A percentile compares a stretch with the other conserved stretches of the same genome.
Conservation (phyloP, 345 rosid genomes). For the Lagerstroemia speciosa region DNA sequence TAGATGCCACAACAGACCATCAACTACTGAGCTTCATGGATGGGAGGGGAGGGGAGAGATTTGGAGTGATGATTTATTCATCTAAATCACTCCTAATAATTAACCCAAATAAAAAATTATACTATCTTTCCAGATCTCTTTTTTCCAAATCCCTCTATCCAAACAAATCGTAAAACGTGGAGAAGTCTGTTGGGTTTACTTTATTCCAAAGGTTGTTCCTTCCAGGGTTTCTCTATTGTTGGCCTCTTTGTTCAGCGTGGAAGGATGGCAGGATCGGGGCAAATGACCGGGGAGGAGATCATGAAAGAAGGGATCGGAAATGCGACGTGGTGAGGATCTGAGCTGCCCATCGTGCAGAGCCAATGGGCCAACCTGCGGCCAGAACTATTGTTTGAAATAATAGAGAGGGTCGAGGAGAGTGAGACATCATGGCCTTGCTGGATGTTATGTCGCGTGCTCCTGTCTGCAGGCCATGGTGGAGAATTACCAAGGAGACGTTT, state of each 20-base stretch:
- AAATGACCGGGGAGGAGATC: constrained; percentile 42
- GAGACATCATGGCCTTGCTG: constrained; percentile 90
- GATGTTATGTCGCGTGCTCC: constrained; percentile 72
- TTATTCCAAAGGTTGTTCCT: no score
- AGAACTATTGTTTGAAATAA: constrained; percentile 73
- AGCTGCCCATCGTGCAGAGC: constrained; percentile 42
- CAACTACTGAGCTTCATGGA: no score
- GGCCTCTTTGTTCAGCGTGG: constrained; percentile 16
- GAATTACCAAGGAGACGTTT: constrained; percentile 64
- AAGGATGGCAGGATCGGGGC: constrained; percentile 19
- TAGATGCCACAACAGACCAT: no score
- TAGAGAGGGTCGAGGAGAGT: constrained; percentile 77
- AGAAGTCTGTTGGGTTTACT: no score
- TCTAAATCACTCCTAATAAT: no score
- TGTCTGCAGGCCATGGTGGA: constrained; percentile 89
- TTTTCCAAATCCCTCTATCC: no score
- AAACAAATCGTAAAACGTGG: no score
- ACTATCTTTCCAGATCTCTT: no score
- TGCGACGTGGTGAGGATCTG: constrained; percentile 51
- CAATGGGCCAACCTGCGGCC: constrained; percentile 84
- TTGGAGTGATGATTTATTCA: no score
- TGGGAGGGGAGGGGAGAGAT: no score
- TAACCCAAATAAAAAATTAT: no score
- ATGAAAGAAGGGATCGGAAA: constrained; percentile 71
- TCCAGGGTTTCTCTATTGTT: no score